Conservation (phyloP, 352 stramenopile genomes). For the Phytopythium boreale region DNA sequence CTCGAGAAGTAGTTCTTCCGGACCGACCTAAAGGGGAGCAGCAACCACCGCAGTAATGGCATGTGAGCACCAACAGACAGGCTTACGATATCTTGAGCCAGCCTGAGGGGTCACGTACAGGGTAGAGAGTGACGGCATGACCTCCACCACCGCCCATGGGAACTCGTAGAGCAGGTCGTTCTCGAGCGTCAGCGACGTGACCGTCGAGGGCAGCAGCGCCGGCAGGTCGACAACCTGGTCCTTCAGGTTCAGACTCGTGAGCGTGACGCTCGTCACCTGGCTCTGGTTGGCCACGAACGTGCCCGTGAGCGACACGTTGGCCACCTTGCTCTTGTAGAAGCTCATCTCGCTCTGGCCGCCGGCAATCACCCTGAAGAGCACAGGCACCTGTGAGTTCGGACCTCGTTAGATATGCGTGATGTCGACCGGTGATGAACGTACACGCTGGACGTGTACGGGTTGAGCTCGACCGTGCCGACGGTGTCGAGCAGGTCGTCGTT, state of each 20-base stretch:
- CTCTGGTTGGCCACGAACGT: slow-evolving; percentile 23
- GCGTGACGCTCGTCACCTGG: slow-evolving; percentile 20
- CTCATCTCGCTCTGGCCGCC: not conserved
- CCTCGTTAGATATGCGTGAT: not conserved
- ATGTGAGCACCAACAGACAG: not conserved
- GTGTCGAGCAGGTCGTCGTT: slow-evolving; percentile 3
- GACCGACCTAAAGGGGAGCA: not conserved
- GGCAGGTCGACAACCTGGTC: slow-evolving; percentile 11
- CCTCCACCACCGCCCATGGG: slow-evolving; percentile 9
- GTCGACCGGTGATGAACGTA: not conserved
- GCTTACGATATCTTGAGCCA: no score
- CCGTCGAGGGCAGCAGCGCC: slow-evolving; percentile 14
- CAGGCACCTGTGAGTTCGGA: not conserved
- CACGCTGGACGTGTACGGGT: slow-evolving; percentile 2
- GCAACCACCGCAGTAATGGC: no score
- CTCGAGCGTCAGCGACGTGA: slow-evolving; percentile 17
- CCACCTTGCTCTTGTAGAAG: slow-evolving; percentile 23
- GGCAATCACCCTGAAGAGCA: not conserved
- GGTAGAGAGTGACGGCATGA: slow-evolving; percentile 6
- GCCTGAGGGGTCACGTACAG: no score
- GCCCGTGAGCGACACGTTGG: slow-evolving; percentile 18
- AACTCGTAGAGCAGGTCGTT: slow-evolving; percentile 25
- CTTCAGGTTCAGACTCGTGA: slow-evolving; percentile 27
- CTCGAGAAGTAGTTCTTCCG: not conserved
- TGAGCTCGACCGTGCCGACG: slow-evolving; percentile 1